Evolutionary conservation across 2,329 filamentous ascomycete species (phyloP).

Genomic region (Botrytis hyacinthi): DNA sequence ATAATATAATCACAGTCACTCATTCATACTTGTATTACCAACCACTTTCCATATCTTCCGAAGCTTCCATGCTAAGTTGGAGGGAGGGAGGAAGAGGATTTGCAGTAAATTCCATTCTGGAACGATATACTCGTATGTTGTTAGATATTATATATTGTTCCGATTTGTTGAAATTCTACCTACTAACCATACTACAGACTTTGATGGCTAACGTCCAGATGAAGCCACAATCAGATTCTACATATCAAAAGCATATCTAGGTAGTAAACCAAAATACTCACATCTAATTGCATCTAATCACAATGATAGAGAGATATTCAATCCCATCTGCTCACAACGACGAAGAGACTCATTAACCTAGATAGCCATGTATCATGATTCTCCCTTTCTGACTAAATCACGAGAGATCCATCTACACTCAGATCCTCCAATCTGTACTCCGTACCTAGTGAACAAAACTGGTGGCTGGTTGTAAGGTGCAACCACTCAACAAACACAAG

Average conservation of each 20-base stretch:
- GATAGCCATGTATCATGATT: neutral
- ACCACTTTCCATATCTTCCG: neutral
- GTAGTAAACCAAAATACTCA: neutral
- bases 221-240: neutral
- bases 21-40: neutral
- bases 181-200: neutral
- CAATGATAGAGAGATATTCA: neutral
- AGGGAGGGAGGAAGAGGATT: neutral
- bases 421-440: neutral
- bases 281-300: neutral
- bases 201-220: neutral
- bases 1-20: neutral
- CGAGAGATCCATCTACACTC: neutral
- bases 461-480: neutral
- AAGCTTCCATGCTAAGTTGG: neutral
- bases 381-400: neutral
- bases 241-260: neutral
- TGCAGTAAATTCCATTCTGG: neutral
- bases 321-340: neutral
- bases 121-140: neutral
- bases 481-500: neutral
- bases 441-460: neutral
- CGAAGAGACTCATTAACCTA: neutral
- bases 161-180: neutral
- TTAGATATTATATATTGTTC: neutral